A percentile compares a stretch with the other conserved stretches of the same genome.
phyloP scores from a whole-genome alignment of 108 stramenopile species.

The Cyclotella atomus region DNA sequence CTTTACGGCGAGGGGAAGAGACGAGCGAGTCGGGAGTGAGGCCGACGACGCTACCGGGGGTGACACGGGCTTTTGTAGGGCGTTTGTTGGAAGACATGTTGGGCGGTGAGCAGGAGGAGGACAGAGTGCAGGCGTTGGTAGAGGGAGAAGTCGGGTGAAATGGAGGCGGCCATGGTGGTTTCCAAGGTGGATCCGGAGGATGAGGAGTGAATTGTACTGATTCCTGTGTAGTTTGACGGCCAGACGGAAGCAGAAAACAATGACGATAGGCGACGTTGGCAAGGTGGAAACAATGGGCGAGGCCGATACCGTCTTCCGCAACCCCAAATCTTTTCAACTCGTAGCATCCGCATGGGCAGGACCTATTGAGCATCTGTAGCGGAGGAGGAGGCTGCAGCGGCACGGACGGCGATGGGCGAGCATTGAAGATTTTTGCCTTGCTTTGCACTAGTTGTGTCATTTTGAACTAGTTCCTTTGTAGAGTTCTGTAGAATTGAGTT shows the following conservation, averaged over 20 bases:
- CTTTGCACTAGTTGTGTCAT: not conserved
- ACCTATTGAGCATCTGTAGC: not conserved
- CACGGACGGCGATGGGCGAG: not conserved
- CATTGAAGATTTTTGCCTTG: not conserved
- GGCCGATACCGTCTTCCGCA: not conserved
- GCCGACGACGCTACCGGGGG: not conserved
- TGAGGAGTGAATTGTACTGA: not conserved
- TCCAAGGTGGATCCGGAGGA: not conserved
- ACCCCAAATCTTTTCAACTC: not conserved
- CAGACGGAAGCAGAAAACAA: not conserved
- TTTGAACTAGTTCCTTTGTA: conserved; percentile 5
- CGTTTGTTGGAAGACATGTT: not conserved
- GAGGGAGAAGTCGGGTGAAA: not conserved
- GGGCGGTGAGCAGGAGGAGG: not conserved
- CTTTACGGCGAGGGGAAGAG: not conserved
- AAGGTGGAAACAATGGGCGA: not conserved
- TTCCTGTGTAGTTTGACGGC: not conserved
- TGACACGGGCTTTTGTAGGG: not conserved
- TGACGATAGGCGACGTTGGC: not conserved
- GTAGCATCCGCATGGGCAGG: not conserved
- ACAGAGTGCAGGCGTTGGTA: not conserved
- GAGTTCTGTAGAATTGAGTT: conserved; percentile 4
- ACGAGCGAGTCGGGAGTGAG: not conserved
- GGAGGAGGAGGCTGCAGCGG: not conserved
- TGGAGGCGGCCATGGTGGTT: conserved; percentile 6